Evolutionary conservation across 345 rosid genomes (phyloP), one percentile per base, ranked within the genome.

Genomic region (Geranium brycei): DNA sequence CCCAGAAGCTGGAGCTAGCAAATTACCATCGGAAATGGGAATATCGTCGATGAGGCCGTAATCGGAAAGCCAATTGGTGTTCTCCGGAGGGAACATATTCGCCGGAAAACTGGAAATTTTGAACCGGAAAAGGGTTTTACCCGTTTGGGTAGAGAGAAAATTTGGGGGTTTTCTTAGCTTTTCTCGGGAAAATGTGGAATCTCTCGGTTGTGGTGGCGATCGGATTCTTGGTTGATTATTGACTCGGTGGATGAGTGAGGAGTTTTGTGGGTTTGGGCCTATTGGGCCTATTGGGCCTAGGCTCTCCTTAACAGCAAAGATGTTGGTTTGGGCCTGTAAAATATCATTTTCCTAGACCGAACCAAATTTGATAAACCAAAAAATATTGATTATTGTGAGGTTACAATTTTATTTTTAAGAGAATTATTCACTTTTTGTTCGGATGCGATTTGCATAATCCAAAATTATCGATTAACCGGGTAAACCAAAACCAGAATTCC

Each of bases 31-130:
- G 41, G 77, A 73, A 61, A 87, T 85, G 15, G 89, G 68, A 66
- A 82, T 77, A 30, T 87, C 98, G 66, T 92, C 96, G 67, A 89
- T 90, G 76, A 85, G 32, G 58, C 79, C 79, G 59, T 74, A 83
- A 59, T 85, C 95, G 10, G 72, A 82, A 31, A 83, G 74, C 87
- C 92, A 87, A 73, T 81, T 86, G 62, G 83, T 63, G 77, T 73
- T 82, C 66, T 86, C 97, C 58, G 90, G 90, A 1, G 95, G 79
- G 51, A 79, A 92, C 92, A 87, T 91, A 58, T 41, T 66, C 64
- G 60, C 75, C 56, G 57, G 68, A 30, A 57, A 69, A 67, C 2
- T 17, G 32, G 35, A 11, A 32, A 62, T 63, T 69, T 7, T 23
- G 28, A 23, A 23, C 41, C 41, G 53, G 53, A 13, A 47, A 35